phyloP scores from a whole-genome alignment of 2,329 filamentous ascomycete genomes.

The Fusarium dlaminii region DNA sequence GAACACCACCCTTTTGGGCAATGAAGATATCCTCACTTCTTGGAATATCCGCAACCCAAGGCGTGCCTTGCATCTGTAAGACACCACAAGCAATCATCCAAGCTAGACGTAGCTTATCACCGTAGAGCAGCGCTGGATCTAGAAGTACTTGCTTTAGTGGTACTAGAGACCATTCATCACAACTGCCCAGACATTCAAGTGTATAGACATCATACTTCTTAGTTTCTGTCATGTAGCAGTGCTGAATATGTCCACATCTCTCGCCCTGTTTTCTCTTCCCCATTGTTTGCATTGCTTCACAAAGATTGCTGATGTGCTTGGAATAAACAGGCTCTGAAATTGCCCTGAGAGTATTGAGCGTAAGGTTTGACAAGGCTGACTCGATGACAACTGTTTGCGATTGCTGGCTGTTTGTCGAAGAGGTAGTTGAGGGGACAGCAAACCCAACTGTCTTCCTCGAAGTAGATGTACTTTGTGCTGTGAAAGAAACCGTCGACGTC shows the following conservation, averaged over 20 bases:
- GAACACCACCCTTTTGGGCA: not conserved
- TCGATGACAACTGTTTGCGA: not conserved
- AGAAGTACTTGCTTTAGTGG: not conserved
- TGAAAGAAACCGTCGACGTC: not conserved
- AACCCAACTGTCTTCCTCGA: not conserved
- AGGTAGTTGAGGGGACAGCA: accelerated
- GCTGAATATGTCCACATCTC: not conserved
- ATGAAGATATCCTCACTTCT: not conserved
- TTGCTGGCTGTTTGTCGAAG: not conserved
- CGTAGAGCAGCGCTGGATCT: not conserved
- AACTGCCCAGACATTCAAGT: not conserved
- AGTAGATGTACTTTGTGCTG: accelerated
- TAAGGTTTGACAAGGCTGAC: not conserved
- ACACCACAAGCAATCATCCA: not conserved
- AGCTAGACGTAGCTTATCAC: not conserved
- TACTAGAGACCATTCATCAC: not conserved
- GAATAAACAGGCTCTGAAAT: accelerated
- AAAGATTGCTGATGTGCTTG: not conserved
- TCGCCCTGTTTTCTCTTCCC: not conserved
- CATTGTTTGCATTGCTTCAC: not conserved
- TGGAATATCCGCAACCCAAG: not conserved
- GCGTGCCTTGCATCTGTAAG: not conserved
- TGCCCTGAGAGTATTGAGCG: accelerated
- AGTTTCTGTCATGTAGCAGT: accelerated
- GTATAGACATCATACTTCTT: not conserved